A percentile compares a stretch with the other conserved stretches of the same genome.
These are phyloP conservation scores for Verbena officinalis DNA, from an alignment of 257 asterid species.

Conservation along the genomic window DNA sequence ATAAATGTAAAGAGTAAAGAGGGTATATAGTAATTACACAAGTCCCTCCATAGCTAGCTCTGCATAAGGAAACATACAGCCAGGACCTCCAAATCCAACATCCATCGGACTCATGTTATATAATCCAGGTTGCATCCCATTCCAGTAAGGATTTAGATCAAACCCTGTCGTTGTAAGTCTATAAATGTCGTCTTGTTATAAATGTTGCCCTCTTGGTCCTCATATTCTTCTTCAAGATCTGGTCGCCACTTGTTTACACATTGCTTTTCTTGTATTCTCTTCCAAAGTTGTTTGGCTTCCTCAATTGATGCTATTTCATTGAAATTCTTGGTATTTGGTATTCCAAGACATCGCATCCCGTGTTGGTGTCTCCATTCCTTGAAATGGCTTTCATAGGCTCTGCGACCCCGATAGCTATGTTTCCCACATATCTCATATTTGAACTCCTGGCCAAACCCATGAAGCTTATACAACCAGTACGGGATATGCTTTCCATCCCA, in stretches of 20 bases:
- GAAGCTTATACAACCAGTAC: conserved; percentile 98
- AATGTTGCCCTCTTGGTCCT: conserved; percentile 96
- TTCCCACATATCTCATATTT: conserved; percentile 98
- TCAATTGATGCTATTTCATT: conserved; percentile 91
- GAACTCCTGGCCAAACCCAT: conserved; percentile 99
- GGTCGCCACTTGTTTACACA: conserved; percentile 97
- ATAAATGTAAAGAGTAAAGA: too few relatives aligned
- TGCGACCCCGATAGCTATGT: conserved; percentile 98
- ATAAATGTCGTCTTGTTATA: conserved; percentile 95
- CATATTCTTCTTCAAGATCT: conserved; percentile 97
- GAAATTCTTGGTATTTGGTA: conserved; percentile 94
- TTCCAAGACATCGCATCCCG: conserved; percentile 98
- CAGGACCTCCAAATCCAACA: too few relatives aligned
- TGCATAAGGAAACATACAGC: too few relatives aligned
- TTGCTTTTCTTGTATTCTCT: conserved; percentile 81
- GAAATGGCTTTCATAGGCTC: conserved; percentile 99
- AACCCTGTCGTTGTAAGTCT: conserved; percentile 97
- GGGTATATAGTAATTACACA: too few relatives aligned
- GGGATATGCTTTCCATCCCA: conserved; percentile 99
- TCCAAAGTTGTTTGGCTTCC: conserved; percentile 98
- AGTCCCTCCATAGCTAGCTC: too few relatives aligned
- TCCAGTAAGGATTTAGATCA: conserved; percentile 60
- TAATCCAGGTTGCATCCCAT: too few relatives aligned
- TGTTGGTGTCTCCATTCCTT: conserved; percentile 99
- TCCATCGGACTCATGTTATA: too few relatives aligned